These are phyloP conservation scores for Cladophialophora bantiana DNA, from an alignment of 2,329 filamentous ascomycete genomes.

Conservation along the genomic window DNA sequence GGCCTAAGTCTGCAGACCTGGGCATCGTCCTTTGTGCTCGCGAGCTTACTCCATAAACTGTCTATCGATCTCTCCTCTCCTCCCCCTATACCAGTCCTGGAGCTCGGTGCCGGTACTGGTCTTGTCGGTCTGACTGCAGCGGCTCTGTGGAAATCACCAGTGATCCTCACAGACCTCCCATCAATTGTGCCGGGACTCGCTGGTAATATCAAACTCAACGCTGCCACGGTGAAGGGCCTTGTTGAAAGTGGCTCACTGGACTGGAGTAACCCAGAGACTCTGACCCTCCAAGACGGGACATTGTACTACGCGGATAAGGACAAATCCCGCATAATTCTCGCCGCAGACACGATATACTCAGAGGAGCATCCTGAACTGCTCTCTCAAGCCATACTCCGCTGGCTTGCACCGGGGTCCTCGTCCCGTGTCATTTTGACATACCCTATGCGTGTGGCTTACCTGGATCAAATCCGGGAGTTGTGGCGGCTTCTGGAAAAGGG, in stretches of 20 bases:
- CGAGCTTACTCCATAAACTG: slow-evolving; percentile 67
- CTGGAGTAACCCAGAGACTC: slow-evolving; percentile 46
- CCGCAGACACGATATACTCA: slow-evolving; percentile 53
- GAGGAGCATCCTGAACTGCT: slow-evolving; percentile 52
- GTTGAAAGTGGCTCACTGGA: slow-evolving; percentile 72
- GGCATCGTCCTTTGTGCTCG: slow-evolving; percentile 87
- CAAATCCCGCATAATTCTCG: slow-evolving; percentile 49
- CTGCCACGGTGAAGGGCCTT: slow-evolving; percentile 66
- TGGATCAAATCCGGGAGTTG: slow-evolving; percentile 53
- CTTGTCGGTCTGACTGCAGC: slow-evolving; percentile 86
- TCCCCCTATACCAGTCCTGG: slow-evolving; percentile 60
- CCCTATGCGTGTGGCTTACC: slow-evolving; percentile 50
- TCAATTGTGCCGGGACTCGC: slow-evolving; percentile 81
- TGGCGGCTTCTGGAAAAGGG: slow-evolving; percentile 49
- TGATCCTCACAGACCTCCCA: slow-evolving; percentile 81
- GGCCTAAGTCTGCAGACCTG: slow-evolving; percentile 92
- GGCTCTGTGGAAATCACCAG: slow-evolving; percentile 68
- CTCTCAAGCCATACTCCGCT: slow-evolving; percentile 45
- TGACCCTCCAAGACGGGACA: slow-evolving; percentile 32
- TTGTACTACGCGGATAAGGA: slow-evolving; percentile 28
- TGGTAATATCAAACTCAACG: slow-evolving; percentile 74
- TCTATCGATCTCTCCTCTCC: slow-evolving; percentile 23
- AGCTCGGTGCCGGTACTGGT: slow-evolving; percentile 89
- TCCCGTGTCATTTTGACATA: slow-evolving; percentile 50
- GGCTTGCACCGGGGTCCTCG: slow-evolving; percentile 44